phyloP scores from a whole-genome alignment of 2,329 filamentous ascomycete species.

The Aspergillus uvarum region DNA sequence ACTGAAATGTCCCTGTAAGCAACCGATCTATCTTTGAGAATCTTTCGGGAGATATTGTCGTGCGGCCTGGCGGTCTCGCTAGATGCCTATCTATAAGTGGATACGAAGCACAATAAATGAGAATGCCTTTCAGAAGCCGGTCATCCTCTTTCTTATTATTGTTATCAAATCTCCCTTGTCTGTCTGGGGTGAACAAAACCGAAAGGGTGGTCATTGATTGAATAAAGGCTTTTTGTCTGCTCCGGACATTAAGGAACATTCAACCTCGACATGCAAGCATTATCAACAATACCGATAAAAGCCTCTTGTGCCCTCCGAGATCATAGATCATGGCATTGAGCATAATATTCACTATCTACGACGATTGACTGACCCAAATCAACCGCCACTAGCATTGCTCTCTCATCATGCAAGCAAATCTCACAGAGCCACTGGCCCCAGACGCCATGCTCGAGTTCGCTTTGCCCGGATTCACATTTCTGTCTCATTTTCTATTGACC shows the following conservation, averaged over 20 bases:
- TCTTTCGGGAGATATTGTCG: neutral
- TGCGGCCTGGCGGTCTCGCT: neutral
- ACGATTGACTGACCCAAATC: no score
- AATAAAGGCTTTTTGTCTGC: neutral
- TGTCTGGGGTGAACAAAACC: no score
- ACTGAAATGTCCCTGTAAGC: no score
- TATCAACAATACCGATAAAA: neutral
- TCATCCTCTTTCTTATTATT: neutral
- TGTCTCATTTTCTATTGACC: conserved; percentile 44
- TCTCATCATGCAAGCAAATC: neutral
- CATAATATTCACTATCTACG: neutral
- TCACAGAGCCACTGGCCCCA: neutral
- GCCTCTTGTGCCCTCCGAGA: neutral
- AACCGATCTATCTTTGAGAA: neutral
- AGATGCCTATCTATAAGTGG: neutral
- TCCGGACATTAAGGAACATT: neutral
- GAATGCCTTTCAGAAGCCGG: neutral
- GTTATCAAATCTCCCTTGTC: neutral
- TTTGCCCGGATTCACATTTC: conserved; percentile 49
- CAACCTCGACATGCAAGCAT: neutral
- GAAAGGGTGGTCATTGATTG: neutral
- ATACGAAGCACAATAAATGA: neutral
- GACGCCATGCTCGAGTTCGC: conserved; percentile 44
- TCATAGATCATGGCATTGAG: neutral
- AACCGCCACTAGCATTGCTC: neutral